Conservation (phyloP, 352 stramenopile species). For the Bremia lactucae region DNA sequence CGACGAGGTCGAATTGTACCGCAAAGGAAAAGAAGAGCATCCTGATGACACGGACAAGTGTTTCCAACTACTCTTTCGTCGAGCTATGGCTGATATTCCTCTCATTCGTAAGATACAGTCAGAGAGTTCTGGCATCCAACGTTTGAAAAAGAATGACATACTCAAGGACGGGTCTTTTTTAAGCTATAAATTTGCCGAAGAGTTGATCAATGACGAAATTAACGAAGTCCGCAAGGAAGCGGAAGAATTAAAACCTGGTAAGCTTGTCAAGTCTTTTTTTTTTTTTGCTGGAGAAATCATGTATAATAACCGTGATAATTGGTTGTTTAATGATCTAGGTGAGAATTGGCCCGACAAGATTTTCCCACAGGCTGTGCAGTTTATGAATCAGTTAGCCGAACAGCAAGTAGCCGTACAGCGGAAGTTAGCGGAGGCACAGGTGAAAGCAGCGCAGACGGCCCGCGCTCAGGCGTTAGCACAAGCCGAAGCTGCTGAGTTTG, state of each 20-base stretch:
- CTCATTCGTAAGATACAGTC: slow-evolving; percentile 84
- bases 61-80: slow-evolving; percentile 78
- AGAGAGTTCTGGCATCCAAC: slow-evolving; percentile 75
- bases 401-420: slow-evolving; percentile 76
- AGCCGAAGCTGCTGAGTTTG: slow-evolving; percentile 21
- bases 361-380: slow-evolving; percentile 81
- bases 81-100: slow-evolving; percentile 72
- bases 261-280: background rate
- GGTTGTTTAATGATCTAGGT: slow-evolving; percentile 22
- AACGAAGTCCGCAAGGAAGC: slow-evolving; percentile 73
- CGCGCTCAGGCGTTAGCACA: slow-evolving; percentile 43
- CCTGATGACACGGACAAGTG: slow-evolving; percentile 50
- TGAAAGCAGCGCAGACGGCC: slow-evolving; percentile 48
- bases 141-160: slow-evolving; percentile 82
- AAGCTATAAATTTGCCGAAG: slow-evolving; percentile 81
- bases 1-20: slow-evolving; percentile 72
- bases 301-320: background rate
- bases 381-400: slow-evolving; percentile 82
- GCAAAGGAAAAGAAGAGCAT: slow-evolving; percentile 54
- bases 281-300: no score
- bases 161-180: slow-evolving; percentile 81
- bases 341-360: slow-evolving; percentile 83
- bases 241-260: slow-evolving; percentile 75
- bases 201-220: slow-evolving; percentile 83
- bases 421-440: slow-evolving; percentile 59